Conservation (phyloP, 495 filamentous ascomycete genomes). For the Aspergillus avenaceus region DNA sequence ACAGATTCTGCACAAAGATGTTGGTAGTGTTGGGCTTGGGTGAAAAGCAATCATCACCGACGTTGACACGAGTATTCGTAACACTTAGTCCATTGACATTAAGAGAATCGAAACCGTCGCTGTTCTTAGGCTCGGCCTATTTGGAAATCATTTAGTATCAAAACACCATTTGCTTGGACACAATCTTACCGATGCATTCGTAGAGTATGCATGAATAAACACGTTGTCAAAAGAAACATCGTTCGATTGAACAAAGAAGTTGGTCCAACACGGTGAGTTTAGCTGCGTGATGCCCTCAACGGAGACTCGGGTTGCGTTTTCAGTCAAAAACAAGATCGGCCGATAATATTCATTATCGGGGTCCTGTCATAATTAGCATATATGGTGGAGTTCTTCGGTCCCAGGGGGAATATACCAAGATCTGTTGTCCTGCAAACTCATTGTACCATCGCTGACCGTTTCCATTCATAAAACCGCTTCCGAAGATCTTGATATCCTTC, state of each 20-base stretch:
- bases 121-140: conserved; percentile 49
- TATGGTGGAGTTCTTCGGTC: no score
- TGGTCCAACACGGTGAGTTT: conserved; percentile 58
- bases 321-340: conserved; percentile 52
- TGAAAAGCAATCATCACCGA: conserved; percentile 58
- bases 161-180: background rate
- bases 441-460: conserved; percentile 52
- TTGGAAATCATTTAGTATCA: background rate
- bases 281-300: conserved; percentile 53
- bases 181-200: conserved; percentile 42
- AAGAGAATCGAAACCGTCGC: conserved; percentile 55
- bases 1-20: conserved; percentile 53
- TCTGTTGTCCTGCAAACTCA: conserved; percentile 42
- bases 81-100: conserved; percentile 47
- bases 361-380: conserved; percentile 30
- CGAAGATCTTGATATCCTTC: conserved; percentile 52
- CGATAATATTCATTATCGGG: conserved; percentile 48
- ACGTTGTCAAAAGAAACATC: conserved; percentile 50
- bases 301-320: conserved; percentile 51
- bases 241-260: conserved; percentile 51
- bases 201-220: conserved; percentile 49
- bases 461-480: conserved; percentile 49
- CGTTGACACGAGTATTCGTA: conserved; percentile 46
- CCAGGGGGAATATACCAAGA: conserved; percentile 40
- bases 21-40: conserved; percentile 57